phyloP scores from a whole-genome alignment of 805 yeast genomes.

The Pichia ethanolica region DNA sequence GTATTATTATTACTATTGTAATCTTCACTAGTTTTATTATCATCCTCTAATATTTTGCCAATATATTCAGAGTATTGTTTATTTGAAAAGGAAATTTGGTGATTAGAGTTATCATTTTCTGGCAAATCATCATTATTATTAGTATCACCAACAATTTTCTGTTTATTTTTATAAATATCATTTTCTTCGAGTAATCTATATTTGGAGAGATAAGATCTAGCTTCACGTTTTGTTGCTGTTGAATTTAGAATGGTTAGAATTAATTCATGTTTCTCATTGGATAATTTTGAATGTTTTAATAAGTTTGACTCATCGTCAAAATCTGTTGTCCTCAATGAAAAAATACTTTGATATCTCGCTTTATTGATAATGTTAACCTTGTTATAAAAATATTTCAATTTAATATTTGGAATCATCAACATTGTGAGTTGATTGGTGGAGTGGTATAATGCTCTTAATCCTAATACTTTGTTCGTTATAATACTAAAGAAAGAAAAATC shows the following conservation, averaged over 20 bases:
- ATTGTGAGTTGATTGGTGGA: no score
- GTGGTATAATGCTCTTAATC: no score
- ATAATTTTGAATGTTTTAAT: slow-evolving; percentile 21
- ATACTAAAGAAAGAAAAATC: no score
- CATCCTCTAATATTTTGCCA: slow-evolving; percentile 15
- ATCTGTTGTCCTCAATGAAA: neutral
- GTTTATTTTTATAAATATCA: slow-evolving; percentile 23
- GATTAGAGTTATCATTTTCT: no score
- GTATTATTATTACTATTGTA: neutral
- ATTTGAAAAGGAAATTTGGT: slow-evolving; percentile 9
- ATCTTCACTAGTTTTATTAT: neutral
- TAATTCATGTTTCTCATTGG: slow-evolving; percentile 53
- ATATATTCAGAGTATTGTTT: slow-evolving; percentile 31
- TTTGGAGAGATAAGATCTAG: slow-evolving; percentile 67
- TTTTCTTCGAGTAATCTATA: slow-evolving; percentile 43
- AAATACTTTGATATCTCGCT: neutral
- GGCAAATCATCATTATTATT: neutral
- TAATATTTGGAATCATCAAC: no score
- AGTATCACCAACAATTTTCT: slow-evolving; percentile 9
- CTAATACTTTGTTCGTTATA: no score
- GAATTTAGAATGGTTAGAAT: slow-evolving; percentile 80
- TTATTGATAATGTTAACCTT: neutral
- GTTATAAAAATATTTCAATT: no score
- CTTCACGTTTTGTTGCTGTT: slow-evolving; percentile 92
- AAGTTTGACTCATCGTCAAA: slow-evolving; percentile 19